Percentiles rank a stretch among this genome's conserved stretches.
Conservation (phyloP, 192 early-diverging fungal genomes). For the Gamsiella multidivaricata region DNA sequence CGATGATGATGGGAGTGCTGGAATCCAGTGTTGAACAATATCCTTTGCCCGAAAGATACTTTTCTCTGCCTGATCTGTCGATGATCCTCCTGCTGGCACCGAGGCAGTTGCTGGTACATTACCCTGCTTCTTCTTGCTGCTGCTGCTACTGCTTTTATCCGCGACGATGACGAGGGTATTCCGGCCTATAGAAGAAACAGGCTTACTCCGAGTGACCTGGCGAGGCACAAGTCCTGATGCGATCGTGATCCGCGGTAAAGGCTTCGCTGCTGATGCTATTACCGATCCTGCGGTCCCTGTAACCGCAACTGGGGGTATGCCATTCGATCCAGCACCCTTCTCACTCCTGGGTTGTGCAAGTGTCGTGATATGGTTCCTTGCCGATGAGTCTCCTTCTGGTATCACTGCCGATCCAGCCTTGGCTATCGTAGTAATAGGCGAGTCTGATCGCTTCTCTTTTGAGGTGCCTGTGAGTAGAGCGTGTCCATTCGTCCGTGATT, state of each 20-base stretch:
- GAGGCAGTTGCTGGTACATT: background rate
- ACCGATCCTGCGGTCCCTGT: too few species aligned
- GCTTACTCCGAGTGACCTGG: constrained; percentile 12
- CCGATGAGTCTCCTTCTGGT: too few species aligned
- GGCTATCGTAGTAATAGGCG: too few species aligned
- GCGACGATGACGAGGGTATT: background rate
- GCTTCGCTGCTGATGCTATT: background rate
- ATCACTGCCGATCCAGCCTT: too few species aligned
- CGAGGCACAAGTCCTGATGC: constrained; percentile 23
- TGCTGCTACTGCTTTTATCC: background rate
- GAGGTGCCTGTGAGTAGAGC: too few species aligned
- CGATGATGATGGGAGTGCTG: background rate
- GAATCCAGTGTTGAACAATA: background rate
- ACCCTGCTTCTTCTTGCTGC: too few species aligned
- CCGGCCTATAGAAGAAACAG: too few species aligned
- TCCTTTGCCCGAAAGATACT: background rate
- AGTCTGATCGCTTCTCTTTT: too few species aligned
- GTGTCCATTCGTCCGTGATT: background rate
- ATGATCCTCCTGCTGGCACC: background rate
- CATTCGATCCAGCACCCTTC: too few species aligned
- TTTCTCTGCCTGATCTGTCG: background rate
- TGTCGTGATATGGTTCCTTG: too few species aligned
- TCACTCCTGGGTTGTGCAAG: too few species aligned
- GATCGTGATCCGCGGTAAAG: background rate
- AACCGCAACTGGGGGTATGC: too few species aligned